Evolutionary conservation across 2,329 filamentous ascomycete species (phyloP).

Genomic region (Sarocladium brachiariae): DNA sequence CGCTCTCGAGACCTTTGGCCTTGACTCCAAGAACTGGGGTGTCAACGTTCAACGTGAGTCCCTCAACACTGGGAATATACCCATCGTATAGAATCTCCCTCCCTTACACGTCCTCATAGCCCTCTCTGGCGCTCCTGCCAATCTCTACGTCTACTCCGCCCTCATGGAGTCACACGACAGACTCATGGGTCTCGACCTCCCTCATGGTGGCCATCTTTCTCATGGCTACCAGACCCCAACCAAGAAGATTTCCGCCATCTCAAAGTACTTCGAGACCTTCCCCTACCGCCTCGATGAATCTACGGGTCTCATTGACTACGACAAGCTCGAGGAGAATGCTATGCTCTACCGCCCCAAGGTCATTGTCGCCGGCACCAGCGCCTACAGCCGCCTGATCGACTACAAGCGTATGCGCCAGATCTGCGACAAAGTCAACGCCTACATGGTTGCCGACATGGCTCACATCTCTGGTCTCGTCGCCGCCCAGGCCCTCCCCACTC

Average conservation of each 20-base stretch:
- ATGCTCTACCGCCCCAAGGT: constrained; percentile 90
- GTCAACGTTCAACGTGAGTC: constrained; percentile 87
- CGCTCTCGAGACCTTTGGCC: constrained; percentile 78
- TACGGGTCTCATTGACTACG: constrained; percentile 93
- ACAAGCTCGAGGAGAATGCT: constrained; percentile 80
- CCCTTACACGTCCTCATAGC: constrained; percentile 39
- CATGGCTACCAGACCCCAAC: constrained; percentile 96
- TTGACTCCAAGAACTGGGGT: constrained; percentile 84
- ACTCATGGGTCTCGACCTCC: constrained; percentile 93
- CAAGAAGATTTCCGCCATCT: constrained; percentile 95
- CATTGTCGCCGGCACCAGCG: constrained; percentile 88
- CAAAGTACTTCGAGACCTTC: constrained; percentile 97
- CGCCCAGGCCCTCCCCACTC: constrained; percentile 82
- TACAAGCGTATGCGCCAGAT: constrained; percentile 89
- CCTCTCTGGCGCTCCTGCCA: constrained; percentile 66
- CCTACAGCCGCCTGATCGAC: constrained; percentile 93
- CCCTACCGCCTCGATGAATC: constrained; percentile 87
- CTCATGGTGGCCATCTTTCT: constrained; percentile 90
- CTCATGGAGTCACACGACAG: constrained; percentile 88
- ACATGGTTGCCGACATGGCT: constrained; percentile 92
- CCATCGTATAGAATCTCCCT: not conserved
- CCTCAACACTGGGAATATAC: not conserved
- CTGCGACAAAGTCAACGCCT: constrained; percentile 84
- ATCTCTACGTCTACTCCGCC: constrained; percentile 92
- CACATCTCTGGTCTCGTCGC: constrained; percentile 94